Conservation (phyloP, 2,329 filamentous ascomycete genomes). For the Sarocladium brachiariae region DNA sequence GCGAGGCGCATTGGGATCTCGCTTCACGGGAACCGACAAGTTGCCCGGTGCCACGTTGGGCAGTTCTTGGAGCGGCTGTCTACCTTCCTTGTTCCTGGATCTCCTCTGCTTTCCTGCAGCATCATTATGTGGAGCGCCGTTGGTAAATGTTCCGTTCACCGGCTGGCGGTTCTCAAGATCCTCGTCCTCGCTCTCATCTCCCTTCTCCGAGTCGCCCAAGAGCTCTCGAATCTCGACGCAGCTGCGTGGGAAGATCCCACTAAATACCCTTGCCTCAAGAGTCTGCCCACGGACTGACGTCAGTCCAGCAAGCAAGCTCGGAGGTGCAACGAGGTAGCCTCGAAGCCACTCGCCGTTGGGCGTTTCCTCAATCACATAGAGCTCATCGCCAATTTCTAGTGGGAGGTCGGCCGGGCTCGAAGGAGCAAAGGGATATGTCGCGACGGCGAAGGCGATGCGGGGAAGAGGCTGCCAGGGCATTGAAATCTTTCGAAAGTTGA, state of each 20-base stretch:
- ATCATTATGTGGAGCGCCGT: conserved; percentile 20
- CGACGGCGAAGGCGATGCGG: conserved; percentile 95
- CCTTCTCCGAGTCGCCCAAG: conserved; percentile 60
- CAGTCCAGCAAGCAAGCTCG: conserved; percentile 83
- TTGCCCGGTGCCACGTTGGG: conserved; percentile 33
- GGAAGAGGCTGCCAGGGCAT: conserved; percentile 98
- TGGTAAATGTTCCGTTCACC: conserved; percentile 5
- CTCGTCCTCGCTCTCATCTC: conserved; percentile 33
- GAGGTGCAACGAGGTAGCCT: conserved; percentile 90
- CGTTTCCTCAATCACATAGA: conserved; percentile 98
- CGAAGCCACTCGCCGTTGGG: conserved; percentile 88
- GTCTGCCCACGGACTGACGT: conserved; percentile 89
- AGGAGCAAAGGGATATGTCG: conserved; percentile 87
- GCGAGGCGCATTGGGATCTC: conserved; percentile 63
- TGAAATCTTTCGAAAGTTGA: conserved; percentile 21
- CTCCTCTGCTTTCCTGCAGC: conserved; percentile 21
- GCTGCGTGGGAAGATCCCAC: conserved; percentile 92
- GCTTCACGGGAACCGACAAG: conserved; percentile 42
- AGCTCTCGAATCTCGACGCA: conserved; percentile 95
- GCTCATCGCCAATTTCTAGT: conserved; percentile 93
- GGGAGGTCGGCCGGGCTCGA: conserved; percentile 84
- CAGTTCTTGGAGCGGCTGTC: conserved; percentile 28
- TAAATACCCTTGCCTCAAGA: conserved; percentile 91
- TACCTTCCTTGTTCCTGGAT: conserved; percentile 10
- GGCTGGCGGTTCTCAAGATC: conserved; percentile 19